A percentile compares a stretch with the other conserved stretches of the same genome.
Evolutionary conservation across 2,329 filamentous ascomycete species (phyloP).

Genomic region (Ceratocystis diversiconidia): DNA sequence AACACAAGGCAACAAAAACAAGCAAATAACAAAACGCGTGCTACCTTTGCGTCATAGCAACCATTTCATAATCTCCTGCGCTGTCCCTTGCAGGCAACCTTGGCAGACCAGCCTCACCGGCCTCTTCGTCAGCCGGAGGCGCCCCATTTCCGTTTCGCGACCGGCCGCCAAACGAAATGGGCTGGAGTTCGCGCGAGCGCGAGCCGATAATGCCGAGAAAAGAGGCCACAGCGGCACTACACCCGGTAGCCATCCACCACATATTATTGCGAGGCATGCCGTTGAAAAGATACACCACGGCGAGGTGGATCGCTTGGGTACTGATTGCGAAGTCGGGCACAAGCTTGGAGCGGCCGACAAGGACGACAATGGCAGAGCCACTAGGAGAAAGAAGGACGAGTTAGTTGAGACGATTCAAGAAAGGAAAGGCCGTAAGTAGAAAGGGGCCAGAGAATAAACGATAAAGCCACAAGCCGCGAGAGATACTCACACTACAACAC

Average conservation of each 20-base stretch:
- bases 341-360: slow-evolving; percentile 81
- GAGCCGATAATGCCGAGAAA: slow-evolving; percentile 78
- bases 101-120: slow-evolving; percentile 35
- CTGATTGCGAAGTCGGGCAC: slow-evolving; percentile 90
- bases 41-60: slow-evolving; percentile 31
- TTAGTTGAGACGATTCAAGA: not conserved
- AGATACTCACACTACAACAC: slow-evolving; percentile 34
- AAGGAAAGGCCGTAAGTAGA: not conserved
- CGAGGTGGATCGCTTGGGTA: slow-evolving; percentile 67
- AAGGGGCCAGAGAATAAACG: not conserved
- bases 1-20: not conserved
- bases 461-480: not conserved
- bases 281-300: slow-evolving; percentile 66
- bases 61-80: slow-evolving; percentile 53
- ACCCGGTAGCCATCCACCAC: slow-evolving; percentile 62
- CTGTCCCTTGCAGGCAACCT: slow-evolving; percentile 40
- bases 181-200: slow-evolving; percentile 74
- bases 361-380: slow-evolving; percentile 64
- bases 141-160: slow-evolving; percentile 22
- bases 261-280: slow-evolving; percentile 64
- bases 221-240: slow-evolving; percentile 33
- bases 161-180: slow-evolving; percentile 69
- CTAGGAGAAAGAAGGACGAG: slow-evolving; percentile 31
- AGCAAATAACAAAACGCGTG: not conserved
- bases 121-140: slow-evolving; percentile 28